Evolutionary conservation across 352 stramenopile species (phyloP).

Genomic region (Phytophthora sp.): DNA sequence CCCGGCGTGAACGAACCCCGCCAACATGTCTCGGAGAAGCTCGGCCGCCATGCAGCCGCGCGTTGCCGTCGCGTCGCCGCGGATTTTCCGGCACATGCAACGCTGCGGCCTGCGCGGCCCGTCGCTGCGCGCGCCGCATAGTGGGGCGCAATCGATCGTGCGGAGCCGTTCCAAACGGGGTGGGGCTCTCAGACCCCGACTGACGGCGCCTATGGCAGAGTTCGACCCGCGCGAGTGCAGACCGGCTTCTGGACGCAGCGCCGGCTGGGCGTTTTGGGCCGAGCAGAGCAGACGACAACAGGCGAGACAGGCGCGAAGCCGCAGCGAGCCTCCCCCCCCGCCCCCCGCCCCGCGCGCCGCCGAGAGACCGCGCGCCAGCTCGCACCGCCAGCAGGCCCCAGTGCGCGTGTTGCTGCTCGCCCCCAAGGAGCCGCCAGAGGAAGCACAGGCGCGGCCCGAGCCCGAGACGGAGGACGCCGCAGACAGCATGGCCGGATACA

Average conservation of each 20-base stretch:
- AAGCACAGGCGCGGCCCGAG: neutral
- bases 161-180: neutral
- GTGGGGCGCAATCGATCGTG: too few species aligned
- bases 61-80: too few species aligned
- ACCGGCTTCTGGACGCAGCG: neutral
- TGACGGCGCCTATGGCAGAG: slow-evolving; percentile 24
- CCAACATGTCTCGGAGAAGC: too few species aligned
- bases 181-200: slow-evolving; percentile 15
- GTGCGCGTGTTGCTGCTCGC: slow-evolving; percentile 20
- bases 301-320: slow-evolving; percentile 30
- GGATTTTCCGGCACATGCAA: too few species aligned
- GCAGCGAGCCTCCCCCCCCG: slow-evolving; percentile 26
- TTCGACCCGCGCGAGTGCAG: slow-evolving; percentile 11
- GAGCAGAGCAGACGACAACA: slow-evolving; percentile 22
- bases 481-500: slow-evolving; percentile 62
- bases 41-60: too few species aligned
- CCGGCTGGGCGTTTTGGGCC: slow-evolving; percentile 22
- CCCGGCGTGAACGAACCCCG: too few species aligned
- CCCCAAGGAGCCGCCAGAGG: slow-evolving; percentile 5
- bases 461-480: slow-evolving; percentile 25
- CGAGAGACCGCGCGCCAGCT: slow-evolving; percentile 6
- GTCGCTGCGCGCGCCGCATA: too few species aligned
- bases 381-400: slow-evolving; percentile 16
- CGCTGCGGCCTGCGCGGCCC: too few species aligned
- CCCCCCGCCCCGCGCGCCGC: slow-evolving; percentile 13